These are phyloP conservation scores for barrel medic (Medicago truncatula) DNA, from an alignment of 306 rosid species.

Conservation along the genomic window DNA sequence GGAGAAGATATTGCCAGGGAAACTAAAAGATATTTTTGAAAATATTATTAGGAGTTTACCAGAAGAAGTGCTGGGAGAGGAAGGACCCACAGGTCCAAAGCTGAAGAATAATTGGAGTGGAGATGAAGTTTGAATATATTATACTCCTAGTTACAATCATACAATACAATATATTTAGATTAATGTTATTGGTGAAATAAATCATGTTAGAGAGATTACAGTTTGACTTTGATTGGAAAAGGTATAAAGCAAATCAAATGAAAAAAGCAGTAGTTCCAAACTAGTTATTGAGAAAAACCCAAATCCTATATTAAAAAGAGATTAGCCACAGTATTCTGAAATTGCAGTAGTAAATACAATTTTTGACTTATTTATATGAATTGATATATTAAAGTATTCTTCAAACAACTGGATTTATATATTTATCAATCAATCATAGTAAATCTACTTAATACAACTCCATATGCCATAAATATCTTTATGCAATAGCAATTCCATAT, in stretches of 20 bases:
- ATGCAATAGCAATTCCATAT: neutral
- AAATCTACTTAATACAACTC: neutral
- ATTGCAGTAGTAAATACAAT: neutral
- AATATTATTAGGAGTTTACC: conserved; percentile 51
- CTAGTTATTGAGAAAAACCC: too few species aligned
- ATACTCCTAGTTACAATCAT: neutral
- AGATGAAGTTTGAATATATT: conserved; percentile 7
- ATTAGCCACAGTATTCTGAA: neutral
- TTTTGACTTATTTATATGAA: too few species aligned
- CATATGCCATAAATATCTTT: neutral
- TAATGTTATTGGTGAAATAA: conserved; percentile 4
- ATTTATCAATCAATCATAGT: neutral
- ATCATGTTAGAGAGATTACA: neutral
- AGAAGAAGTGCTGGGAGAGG: conserved; percentile 65
- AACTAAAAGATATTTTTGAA: conserved; percentile 40
- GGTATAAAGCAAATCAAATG: too few species aligned
- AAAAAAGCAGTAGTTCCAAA: too few species aligned
- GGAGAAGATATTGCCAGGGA: conserved; percentile 50
- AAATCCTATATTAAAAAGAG: too few species aligned
- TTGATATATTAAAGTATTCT: too few species aligned
- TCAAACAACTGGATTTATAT: too few species aligned
- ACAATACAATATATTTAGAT: neutral
- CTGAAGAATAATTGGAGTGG: conserved; percentile 8
- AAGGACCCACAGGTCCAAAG: conserved; percentile 59
- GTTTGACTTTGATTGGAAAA: neutral